Conservation (phyloP, 2,329 filamentous ascomycete genomes). For the Alternaria sp. region DNA sequence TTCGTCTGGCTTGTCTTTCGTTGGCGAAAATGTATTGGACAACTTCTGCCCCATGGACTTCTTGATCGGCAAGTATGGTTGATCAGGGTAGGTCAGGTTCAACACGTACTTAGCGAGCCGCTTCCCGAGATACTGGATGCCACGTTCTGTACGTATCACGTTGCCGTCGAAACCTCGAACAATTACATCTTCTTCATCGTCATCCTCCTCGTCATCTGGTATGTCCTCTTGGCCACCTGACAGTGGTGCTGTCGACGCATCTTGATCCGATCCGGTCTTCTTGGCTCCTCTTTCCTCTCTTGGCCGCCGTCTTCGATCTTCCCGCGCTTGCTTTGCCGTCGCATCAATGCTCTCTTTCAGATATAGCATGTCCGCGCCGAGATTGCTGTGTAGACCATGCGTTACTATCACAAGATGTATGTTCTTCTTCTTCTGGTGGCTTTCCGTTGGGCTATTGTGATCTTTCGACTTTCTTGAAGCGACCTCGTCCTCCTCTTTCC, state of each 20-base stretch:
- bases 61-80: conserved; percentile 78
- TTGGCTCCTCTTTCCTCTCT: conserved; percentile 38
- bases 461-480: conserved; percentile 33
- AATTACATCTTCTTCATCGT: conserved; percentile 83
- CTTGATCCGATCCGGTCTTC: conserved; percentile 4
- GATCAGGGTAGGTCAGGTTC: conserved; percentile 89
- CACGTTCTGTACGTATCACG: conserved; percentile 86
- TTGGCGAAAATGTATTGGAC: conserved; percentile 54
- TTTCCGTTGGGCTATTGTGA: conserved; percentile 20
- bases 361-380: conserved; percentile 95
- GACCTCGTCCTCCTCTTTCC: conserved; percentile 51
- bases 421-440: conserved; percentile 69
- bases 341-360: conserved; percentile 97
- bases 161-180: conserved; percentile 91
- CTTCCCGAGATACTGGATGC: conserved; percentile 97
- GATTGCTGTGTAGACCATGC: conserved; percentile 93
- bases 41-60: conserved; percentile 59
- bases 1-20: conserved; percentile 51
- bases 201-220: conserved; percentile 56
- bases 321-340: conserved; percentile 74
- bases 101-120: conserved; percentile 90
- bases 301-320: conserved; percentile 68
- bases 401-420: conserved; percentile 92
- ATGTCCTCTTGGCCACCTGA: conserved; percentile 60
- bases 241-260: conserved; percentile 53